A percentile compares a stretch with the other conserved stretches of the same genome.
Conservation (phyloP, 805 yeast species). For the Clavispora vitiphila region DNA sequence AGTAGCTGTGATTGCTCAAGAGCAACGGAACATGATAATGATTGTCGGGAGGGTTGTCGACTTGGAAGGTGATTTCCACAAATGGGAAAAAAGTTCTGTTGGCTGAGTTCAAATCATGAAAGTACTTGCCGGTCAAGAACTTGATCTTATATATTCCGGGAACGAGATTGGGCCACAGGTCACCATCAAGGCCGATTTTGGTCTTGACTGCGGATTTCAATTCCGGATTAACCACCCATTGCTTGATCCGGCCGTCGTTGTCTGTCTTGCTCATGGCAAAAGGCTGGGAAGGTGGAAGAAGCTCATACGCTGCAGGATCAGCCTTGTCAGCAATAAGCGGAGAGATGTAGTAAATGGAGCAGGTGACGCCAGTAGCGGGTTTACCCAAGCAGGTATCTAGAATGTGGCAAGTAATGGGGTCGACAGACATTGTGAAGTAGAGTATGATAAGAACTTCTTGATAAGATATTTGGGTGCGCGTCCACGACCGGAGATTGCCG, state of each 20-base stretch:
- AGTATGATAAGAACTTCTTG: not conserved
- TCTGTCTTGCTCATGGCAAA: constrained; percentile 72
- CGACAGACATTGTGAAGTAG: constrained; percentile 20
- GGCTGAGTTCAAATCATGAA: constrained; percentile 25
- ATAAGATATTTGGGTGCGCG: not conserved
- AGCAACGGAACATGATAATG: constrained; percentile 91
- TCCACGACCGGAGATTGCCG: not conserved
- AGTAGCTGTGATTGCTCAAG: constrained; percentile 79
- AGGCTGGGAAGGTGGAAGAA: constrained; percentile 24
- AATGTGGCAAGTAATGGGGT: constrained; percentile 84
- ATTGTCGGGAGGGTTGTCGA: constrained; percentile 60
- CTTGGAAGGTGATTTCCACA: constrained; percentile 72
- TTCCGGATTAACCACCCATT: constrained; percentile 54
- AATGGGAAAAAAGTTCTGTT: constrained; percentile 74
- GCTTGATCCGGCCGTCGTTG: constrained; percentile 70
- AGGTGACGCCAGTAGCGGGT: constrained; percentile 76
- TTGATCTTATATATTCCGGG: constrained; percentile 73
- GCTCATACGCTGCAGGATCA: constrained; percentile 25
- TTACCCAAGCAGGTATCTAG: constrained; percentile 78
- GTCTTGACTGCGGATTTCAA: constrained; percentile 9
- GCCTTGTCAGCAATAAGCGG: constrained; percentile 17
- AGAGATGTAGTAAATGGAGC: constrained; percentile 48
- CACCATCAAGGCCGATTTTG: constrained; percentile 24
- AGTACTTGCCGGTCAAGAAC: constrained; percentile 71
- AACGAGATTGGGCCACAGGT: constrained; percentile 42